Conservation (phyloP, 2,329 filamentous ascomycete genomes). For the Fusarium nematophilum region DNA sequence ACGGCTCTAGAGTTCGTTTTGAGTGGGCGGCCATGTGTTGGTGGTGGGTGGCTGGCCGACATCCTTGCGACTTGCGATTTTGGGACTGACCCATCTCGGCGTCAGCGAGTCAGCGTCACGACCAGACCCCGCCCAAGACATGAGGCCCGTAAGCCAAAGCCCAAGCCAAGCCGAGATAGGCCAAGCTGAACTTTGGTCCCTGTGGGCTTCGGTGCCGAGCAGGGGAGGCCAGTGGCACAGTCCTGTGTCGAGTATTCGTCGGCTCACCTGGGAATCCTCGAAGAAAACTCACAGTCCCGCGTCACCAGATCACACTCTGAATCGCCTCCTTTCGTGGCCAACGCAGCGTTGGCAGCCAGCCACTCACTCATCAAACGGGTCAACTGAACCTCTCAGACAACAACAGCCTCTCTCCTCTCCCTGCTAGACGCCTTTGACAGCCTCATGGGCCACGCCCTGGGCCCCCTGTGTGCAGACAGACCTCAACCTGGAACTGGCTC, state of each 20-base stretch:
- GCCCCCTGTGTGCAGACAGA: conserved; percentile 7
- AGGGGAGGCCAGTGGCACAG: conserved; percentile 8
- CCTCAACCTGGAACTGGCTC: background rate
- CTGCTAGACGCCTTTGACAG: background rate
- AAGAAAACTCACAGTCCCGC: conserved; percentile 7
- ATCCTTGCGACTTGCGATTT: background rate
- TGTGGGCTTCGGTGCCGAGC: conserved; percentile 21
- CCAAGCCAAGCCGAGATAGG: conserved; percentile 12
- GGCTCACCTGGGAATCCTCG: conserved; percentile 3
- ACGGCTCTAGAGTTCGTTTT: background rate
- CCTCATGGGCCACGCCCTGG: background rate
- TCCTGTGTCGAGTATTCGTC: conserved; percentile 12
- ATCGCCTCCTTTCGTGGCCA: background rate
- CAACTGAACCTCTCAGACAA: background rate
- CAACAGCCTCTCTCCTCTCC: background rate
- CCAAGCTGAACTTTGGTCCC: conserved; percentile 10
- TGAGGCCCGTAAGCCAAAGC: conserved; percentile 19
- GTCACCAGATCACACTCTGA: conserved; percentile 6
- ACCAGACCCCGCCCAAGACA: conserved; percentile 20
- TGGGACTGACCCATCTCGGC: conserved; percentile 3
- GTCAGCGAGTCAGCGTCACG: conserved; percentile 18
- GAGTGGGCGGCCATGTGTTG: conserved; percentile 3
- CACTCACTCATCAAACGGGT: background rate
- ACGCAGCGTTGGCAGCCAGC: background rate
- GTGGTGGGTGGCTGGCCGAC: background rate